Conservation (phyloP, 345 rosid species). For the Syzygium jambos region DNA sequence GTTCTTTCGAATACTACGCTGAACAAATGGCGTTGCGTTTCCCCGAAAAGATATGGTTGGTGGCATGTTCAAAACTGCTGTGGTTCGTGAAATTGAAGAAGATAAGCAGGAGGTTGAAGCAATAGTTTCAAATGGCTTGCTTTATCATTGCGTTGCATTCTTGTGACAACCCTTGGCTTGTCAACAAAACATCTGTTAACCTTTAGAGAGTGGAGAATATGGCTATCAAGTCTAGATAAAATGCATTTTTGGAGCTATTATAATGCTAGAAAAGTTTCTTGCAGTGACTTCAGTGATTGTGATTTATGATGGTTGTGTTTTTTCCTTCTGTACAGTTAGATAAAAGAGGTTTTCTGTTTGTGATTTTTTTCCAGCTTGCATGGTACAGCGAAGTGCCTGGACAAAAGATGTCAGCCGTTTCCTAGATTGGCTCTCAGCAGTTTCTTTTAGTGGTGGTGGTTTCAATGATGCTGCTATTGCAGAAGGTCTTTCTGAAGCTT, state of each 20-base stretch:
- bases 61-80: background rate
- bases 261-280: background rate
- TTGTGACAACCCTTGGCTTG: background rate
- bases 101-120: background rate
- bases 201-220: background rate
- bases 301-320: background rate
- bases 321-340: background rate
- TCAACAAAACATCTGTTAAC: background rate
- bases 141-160: background rate
- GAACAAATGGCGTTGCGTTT: background rate
- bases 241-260: background rate
- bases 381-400: constrained; percentile 95
- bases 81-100: background rate
- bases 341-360: background rate
- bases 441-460: constrained; percentile 89
- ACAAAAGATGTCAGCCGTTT: constrained; percentile 77
- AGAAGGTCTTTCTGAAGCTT: constrained; percentile 94
- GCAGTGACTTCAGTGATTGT: background rate
- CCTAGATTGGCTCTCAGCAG: constrained; percentile 67
- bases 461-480: constrained; percentile 93
- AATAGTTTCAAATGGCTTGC: background rate
- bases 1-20: background rate
- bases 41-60: background rate
- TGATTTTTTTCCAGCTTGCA: constrained; percentile 52
- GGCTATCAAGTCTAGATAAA: background rate